Conservation (phyloP, 495 filamentous ascomycete species). For the Aspergillus olivimuriae region DNA sequence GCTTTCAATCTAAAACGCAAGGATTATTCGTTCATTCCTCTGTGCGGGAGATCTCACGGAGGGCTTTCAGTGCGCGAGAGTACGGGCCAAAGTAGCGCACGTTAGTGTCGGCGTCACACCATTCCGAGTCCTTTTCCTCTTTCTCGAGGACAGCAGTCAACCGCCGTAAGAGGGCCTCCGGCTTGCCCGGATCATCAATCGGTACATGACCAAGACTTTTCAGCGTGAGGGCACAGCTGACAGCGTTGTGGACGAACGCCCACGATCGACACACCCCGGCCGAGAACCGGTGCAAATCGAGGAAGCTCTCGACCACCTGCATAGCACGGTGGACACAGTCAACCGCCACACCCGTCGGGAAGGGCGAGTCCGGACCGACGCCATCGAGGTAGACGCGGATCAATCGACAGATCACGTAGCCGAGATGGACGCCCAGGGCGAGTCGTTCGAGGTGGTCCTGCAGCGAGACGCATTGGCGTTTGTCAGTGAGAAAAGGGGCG, state of each 20-base stretch:
- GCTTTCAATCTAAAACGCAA: too few species aligned
- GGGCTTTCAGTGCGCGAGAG: conserved; percentile 16
- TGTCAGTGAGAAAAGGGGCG: conserved; percentile 37
- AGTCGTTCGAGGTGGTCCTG: conserved; percentile 45
- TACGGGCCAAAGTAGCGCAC: conserved; percentile 21
- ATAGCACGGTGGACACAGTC: conserved; percentile 4
- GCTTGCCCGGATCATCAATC: background rate
- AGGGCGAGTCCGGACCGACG: background rate
- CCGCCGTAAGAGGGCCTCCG: conserved; percentile 3
- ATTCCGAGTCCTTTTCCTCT: conserved; percentile 16
- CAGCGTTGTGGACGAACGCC: conserved; percentile 21
- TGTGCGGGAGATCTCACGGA: conserved; percentile 11
- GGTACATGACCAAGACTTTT: conserved; percentile 1
- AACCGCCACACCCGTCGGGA: background rate
- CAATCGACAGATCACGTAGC: conserved; percentile 16
- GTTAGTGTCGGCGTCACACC: conserved; percentile 20
- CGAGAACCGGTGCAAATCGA: conserved; percentile 17
- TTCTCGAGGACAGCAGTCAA: conserved; percentile 13
- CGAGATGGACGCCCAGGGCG: conserved; percentile 24
- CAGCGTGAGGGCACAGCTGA: conserved; percentile 20
- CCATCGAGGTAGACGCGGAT: conserved; percentile 6
- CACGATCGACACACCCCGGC: conserved; percentile 12
- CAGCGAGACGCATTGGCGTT: conserved; percentile 27
- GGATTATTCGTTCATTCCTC: too few species aligned
- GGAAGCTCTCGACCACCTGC: conserved; percentile 13